Percentiles rank a stretch among this genome's conserved stretches.
phyloP scores from a whole-genome alignment of 768 basidiomycete genomes.

The Trametes sanguinea region DNA sequence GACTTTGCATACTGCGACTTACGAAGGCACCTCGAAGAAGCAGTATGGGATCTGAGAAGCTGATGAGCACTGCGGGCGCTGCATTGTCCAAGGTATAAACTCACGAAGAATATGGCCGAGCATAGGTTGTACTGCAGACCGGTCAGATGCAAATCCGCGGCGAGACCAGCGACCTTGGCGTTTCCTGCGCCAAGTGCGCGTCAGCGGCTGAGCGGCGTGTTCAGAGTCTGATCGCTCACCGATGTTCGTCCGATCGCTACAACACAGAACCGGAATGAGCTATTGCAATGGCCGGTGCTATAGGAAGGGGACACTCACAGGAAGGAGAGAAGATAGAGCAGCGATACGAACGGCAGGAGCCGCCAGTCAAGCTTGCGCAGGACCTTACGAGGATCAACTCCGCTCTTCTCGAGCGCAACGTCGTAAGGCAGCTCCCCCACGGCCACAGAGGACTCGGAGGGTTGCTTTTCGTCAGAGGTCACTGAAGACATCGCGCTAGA shows the following conservation, averaged over 20 bases:
- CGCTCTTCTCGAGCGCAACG: too few species aligned
- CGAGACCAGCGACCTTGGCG: constrained; percentile 14
- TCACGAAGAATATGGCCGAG: constrained; percentile 12
- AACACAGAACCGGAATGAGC: not conserved
- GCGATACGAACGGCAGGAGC: constrained; percentile 10
- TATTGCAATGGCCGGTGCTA: too few species aligned
- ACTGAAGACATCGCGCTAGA: too few species aligned
- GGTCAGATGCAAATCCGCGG: constrained; percentile 7
- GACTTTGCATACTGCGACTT: not conserved
- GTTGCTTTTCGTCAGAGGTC: too few species aligned
- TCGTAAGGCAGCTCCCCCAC: too few species aligned
- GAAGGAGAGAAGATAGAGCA: constrained; percentile 20
- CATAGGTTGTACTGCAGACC: constrained; percentile 14
- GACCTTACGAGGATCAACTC: not conserved
- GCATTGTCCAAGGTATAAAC: not conserved
- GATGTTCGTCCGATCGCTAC: constrained; percentile 15
- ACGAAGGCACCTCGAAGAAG: constrained; percentile 15
- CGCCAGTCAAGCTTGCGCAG: constrained; percentile 17
- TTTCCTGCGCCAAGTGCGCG: constrained; percentile 1
- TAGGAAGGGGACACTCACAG: not conserved
- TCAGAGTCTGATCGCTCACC: not conserved
- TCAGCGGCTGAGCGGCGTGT: not conserved
- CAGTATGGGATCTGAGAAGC: constrained; percentile 14
- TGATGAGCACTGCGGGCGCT: not conserved
- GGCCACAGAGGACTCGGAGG: too few species aligned